Base-by-base conservation (phyloP, 331 rosid species). In the Rhamnella rubrinervis region DNA sequence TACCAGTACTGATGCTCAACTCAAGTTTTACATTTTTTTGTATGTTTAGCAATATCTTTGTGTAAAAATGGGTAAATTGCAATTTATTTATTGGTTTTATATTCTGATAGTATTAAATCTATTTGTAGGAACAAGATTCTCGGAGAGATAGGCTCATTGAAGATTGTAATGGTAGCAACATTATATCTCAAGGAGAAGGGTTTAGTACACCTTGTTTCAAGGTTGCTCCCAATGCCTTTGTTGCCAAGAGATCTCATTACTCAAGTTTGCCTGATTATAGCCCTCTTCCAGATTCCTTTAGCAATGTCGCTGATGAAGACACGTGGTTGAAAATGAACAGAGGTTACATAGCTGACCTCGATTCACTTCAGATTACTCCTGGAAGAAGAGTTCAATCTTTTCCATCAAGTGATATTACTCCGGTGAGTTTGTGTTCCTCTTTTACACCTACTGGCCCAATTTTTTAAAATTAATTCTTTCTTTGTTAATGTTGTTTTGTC, bases 311-410 rank as follows among this genome's bases (percentile, higher is more conserved):
- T 40, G 98, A 93, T 77, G 98, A 93, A 78, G 96, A 93, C 67
- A 75, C 82, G 52, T 93, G 98, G 98, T 41, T 91, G 81, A 91
- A 91, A 83, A 76, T 91, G 96, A 93, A 93, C 76, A 89, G 86
- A 44, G 98, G 96, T 61, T 91, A 63, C 63, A 72, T 87, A 59
- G 95, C 85, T 53, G 89, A 93, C 75, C 97, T 93, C 72, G 96
- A 93, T 77, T 85, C 85, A 23, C 89, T 89, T 85, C 89, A 93
- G 80, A 73, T 65, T 46, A 91, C 96, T 73, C 97, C 98, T 1
- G 66, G 85, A 17, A 83, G 85, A 73, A 83, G 84, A 77, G 82
- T 80, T 81, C 92, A 87, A 72, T 82, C 95, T 71, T 88, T 88
- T 84, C 95, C 86, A 1, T 52, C 82, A 61, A 81, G 72, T 69